Evolutionary conservation across 148 eudicot genomes (phyloP), one percentile per base, ranked within the genome.

Genomic region (Rhododendron henanense): DNA sequence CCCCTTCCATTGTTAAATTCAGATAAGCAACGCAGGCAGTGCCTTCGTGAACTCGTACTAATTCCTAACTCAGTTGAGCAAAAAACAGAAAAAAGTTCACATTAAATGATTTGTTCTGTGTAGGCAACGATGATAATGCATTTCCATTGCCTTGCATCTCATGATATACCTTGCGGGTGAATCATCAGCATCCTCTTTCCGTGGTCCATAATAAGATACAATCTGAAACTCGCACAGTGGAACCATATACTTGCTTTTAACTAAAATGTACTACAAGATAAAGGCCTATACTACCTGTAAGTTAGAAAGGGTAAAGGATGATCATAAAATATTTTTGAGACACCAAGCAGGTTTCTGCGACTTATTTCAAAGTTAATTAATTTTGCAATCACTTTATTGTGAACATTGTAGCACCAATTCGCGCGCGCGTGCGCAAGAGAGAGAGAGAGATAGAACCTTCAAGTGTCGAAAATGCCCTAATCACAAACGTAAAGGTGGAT

Each of bases 381-480:
- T 48, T 45, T 18, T 4, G 53, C 28, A 1, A 5, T 79, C 61
- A 79, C 61, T 16, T 16, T 47, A 7, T 5, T 15, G 21, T 3
- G 25, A 10, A 31, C 14, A 9, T 10, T 3, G 4, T 15, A 18
- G 14, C 4, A 3, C 3, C 21, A 13, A 15, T 61, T 41, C 0
- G 75, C 19, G 51, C 1, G 23, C 0, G 51, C 0, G 78, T 0
- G 31, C 0, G 61, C 6, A 84, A 67, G 85, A 84, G 83, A 77
- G 81, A 79, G 50, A 84, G 79, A 55, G 83, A 87, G 83, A 85
- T 85, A 88, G 69, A 83, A 97, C 99, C 99, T 95, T 97, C 99
- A 86, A 97, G 98, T 48, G 99, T 97, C 5, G 98, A 97, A 89
- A 97, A 97, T 87, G 99, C 99, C 86, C 99, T 92, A 18, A 97